A percentile compares a stretch with the other conserved stretches of the same genome.
Conservation (phyloP, 805 yeast species). For the Naumovozyma dairenensis region DNA sequence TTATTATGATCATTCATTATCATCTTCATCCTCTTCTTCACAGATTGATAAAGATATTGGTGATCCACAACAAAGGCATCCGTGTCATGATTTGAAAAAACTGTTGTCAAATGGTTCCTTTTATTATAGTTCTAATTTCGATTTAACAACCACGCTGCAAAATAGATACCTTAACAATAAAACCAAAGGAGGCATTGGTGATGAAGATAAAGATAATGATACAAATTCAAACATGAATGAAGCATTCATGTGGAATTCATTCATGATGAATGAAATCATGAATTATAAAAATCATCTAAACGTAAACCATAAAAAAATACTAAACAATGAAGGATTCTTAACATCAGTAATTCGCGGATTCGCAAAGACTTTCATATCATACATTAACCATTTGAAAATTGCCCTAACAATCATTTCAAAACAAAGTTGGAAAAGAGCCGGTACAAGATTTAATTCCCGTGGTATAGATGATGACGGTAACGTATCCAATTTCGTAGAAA, state of each 20-base stretch:
- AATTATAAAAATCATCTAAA: constrained; percentile 64
- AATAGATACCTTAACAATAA: constrained; percentile 47
- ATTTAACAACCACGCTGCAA: constrained; percentile 79
- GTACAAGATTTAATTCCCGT: constrained; percentile 86
- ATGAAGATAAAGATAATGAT: constrained; percentile 67
- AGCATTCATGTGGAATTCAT: constrained; percentile 98
- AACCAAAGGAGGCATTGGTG: constrained; percentile 43
- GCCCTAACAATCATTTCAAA: constrained; percentile 74
- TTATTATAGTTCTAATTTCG: constrained; percentile 86
- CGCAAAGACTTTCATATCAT: constrained; percentile 60
- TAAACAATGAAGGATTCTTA: constrained; percentile 71
- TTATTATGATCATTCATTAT: too few species aligned
- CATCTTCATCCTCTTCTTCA: constrained; percentile 3
- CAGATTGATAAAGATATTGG: constrained; percentile 19
- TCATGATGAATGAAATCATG: constrained; percentile 74
- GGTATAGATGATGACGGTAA: constrained; percentile 93
- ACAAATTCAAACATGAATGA: too few species aligned
- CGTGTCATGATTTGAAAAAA: constrained; percentile 71
- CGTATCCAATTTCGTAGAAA: constrained; percentile 92
- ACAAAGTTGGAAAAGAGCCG: constrained; percentile 94
- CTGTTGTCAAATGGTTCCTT: constrained; percentile 80
- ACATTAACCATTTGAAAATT: constrained; percentile 31
- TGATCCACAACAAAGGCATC: constrained; percentile 47
- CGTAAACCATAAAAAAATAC: constrained; percentile 39
- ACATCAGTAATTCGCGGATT: constrained; percentile 93